Base-by-base conservation (phyloP, 2,329 filamentous ascomycete genomes). In the Apiospora saccharicola region DNA sequence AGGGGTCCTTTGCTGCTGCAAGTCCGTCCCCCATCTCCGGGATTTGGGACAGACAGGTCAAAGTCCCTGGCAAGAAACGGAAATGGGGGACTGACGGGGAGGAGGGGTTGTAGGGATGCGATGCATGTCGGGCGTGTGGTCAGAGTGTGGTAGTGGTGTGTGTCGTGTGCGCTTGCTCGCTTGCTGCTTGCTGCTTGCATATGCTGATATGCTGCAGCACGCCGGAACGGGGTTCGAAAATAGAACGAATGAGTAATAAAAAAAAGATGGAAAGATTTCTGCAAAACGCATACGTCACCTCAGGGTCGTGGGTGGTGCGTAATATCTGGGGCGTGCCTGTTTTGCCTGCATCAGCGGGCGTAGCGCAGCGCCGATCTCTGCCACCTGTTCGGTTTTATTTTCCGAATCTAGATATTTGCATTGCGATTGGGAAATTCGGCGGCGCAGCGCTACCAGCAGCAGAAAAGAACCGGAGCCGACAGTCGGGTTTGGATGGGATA, bases 341-440 rank as follows among this genome's bases (percentile, higher is more conserved):
- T 64, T 64, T 64, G 57, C 57, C 30, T 64, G 57, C 19, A 64
- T 37, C 57, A 41, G 22, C 22, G 19, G 5, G 57, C 34, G 57
- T 64, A 64, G 57, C 57, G 57, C 57, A 22, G 57, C 22, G 57
- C 57, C 34, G 57, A 64, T 64, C 57, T 64, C 57, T 64, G 57
- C 57, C 57, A 64, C 57, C 34, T 64, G 57, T 64, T 64, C 57
- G 57, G 57, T 64, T 64, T 64, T 64, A 64, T 64, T 64, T 46
- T 49, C 67, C 67, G 67, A 69, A 69, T 34, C 67, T 49, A 49
- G 44, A 34, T 69, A 46, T 49, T 69, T 46, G 44, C 67, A 34
- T 69, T 37, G 44, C 26, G 67, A 22, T 69, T 69, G 44, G 34
- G 34, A 64, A 64, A 64, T 64, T 22, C 19, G 41, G 16, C 51